Evolutionary conservation across 441 rosid genomes (phyloP), one percentile per base, ranked within the genome.

Genomic region (Adansonia rubrostipa): DNA sequence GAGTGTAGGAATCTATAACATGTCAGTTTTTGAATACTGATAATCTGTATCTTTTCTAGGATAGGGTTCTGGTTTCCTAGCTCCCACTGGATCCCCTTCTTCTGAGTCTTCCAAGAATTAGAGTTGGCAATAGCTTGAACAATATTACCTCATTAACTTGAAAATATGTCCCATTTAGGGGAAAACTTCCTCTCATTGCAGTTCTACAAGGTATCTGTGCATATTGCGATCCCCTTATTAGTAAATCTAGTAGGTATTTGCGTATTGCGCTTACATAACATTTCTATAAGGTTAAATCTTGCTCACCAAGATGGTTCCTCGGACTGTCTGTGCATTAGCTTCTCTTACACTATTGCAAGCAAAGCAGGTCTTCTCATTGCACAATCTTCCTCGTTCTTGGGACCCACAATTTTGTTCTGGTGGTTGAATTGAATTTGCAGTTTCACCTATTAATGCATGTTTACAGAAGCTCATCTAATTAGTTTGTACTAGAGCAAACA

Each of bases 151-250:
- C 98, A 53, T 96, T 96, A 8, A 96, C 97, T 88, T 96, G 99
- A 80, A 94, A 96, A 80, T 96, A 96, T 3, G 99, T 96, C 68
- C 99, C 98, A 74, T 96, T 96, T 28, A 96, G 88, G 9, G 99
- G 99, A 81, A 96, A 96, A 72, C 96, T 92, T 89, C 99, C 99
- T 87, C 93, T 87, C 98, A 87, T 94, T 61, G 98, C 99, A 80
- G 97, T 94, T 88, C 99, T 82, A 82, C 97, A 92, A 69, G 99
- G 99, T 86, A 96, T 90, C 99, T 96, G 93, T 79, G 69, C 77
- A 80, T 44, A 60, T 74, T 44, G 24, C 2, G 45, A 68, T 80
- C 74, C 70, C 53, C 68, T 73, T 58, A 75, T 85, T 62, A 82
- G 83, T 79, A 40, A 40, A 82, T 65, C 22, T 40, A 71, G 79